Conservation (phyloP, 768 basidiomycete genomes). For the Russula emetica region DNA sequence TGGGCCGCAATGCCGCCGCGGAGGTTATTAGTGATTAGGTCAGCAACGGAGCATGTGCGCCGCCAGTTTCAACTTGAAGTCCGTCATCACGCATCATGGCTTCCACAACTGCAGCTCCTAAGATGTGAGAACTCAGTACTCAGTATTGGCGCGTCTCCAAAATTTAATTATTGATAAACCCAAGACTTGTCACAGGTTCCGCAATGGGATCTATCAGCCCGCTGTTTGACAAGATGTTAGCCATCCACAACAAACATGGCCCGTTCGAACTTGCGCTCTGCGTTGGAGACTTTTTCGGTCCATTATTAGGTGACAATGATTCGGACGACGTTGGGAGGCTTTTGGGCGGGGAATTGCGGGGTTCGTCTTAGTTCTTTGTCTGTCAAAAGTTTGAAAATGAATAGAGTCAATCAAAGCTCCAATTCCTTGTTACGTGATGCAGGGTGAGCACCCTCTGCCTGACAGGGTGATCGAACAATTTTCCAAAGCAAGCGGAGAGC, state of each 20-base stretch:
- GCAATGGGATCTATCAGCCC: conserved; percentile 67
- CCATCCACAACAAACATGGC: conserved; percentile 88
- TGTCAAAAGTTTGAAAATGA: not conserved
- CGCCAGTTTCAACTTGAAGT: no score
- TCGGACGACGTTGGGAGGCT: conserved; percentile 54
- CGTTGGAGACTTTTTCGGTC: conserved; percentile 82
- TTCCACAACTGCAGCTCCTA: conserved; percentile 1
- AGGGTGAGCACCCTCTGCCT: conserved; percentile 76
- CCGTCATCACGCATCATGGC: conserved; percentile 1
- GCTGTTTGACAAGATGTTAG: conserved; percentile 75
- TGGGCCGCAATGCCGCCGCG: no score
- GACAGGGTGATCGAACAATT: conserved; percentile 69
- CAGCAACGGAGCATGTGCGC: not conserved
- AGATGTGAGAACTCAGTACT: conserved; percentile 5
- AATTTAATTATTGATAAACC: not conserved
- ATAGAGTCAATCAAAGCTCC: conserved; percentile 50
- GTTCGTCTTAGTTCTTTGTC: conserved; percentile 37
- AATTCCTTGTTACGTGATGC: conserved; percentile 89
- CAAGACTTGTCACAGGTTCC: conserved; percentile 74
- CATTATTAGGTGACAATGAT: conserved; percentile 31
- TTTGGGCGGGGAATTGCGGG: conserved; percentile 62
- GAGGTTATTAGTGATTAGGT: not conserved
- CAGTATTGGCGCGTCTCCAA: not conserved
- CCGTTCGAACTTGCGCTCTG: conserved; percentile 85
- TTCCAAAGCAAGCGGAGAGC: conserved; percentile 68